Evolutionary conservation across 805 yeast species (phyloP).

Genomic region (Kuraishia borneana): DNA sequence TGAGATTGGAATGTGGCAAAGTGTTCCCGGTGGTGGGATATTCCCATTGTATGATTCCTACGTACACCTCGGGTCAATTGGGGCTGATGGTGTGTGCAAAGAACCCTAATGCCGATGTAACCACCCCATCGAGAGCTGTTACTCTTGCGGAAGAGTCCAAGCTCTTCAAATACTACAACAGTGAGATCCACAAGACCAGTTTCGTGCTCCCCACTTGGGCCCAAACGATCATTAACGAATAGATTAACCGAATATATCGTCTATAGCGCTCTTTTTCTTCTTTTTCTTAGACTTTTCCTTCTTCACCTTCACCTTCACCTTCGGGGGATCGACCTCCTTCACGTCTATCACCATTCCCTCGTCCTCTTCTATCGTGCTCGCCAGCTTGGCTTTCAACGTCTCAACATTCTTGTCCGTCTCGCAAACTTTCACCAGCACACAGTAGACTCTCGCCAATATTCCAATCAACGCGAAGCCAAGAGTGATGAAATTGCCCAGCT

Average conservation of each 20-base stretch:
- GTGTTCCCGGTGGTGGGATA: constrained; percentile 90
- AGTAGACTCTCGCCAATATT: constrained; percentile 31
- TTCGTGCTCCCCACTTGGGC: constrained; percentile 94
- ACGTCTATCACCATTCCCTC: constrained; percentile 5
- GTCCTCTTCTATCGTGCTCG: constrained; percentile 4
- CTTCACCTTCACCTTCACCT: constrained; percentile 8
- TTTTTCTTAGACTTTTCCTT: constrained; percentile 33
- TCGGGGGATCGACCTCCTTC: constrained; percentile 2
- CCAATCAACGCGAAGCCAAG: constrained; percentile 66
- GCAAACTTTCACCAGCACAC: constrained; percentile 9
- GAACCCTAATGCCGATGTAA: constrained; percentile 52
- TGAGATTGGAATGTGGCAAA: constrained; percentile 70
- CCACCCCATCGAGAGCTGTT: constrained; percentile 57
- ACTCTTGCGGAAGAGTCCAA: constrained; percentile 49
- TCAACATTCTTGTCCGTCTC: constrained; percentile 3
- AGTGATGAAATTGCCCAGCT: constrained; percentile 67
- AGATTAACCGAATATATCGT: constrained; percentile 2
- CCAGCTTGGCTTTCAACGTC: constrained; percentile 9
- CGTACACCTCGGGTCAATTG: constrained; percentile 94
- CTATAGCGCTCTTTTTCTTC: constrained; percentile 10
- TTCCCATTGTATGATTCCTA: constrained; percentile 88
- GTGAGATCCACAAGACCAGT: constrained; percentile 75
- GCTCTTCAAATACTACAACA: constrained; percentile 73
- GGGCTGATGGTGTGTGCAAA: constrained; percentile 97
- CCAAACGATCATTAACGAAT: constrained; percentile 11